These are phyloP conservation scores for Ascoidea tarda DNA, from an alignment of 805 yeast genomes.

Conservation along the genomic window DNA sequence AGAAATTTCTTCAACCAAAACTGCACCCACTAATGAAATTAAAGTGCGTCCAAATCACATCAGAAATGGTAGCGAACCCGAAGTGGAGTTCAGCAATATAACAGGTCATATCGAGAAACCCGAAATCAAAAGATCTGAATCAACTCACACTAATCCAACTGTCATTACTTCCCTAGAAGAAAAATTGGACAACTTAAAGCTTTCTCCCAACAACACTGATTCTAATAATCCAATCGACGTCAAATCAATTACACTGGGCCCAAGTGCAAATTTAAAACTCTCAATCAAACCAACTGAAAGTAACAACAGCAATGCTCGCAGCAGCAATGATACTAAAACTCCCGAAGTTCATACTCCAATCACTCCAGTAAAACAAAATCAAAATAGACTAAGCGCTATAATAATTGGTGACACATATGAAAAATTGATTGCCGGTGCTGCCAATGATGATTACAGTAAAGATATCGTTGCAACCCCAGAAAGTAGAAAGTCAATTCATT, in stretches of 20 bases:
- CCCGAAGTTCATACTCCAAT: neutral
- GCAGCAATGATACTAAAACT: neutral
- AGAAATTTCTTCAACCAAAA: neutral
- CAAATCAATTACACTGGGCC: no score
- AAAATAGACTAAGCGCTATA: neutral
- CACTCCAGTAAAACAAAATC: neutral
- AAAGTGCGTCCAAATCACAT: slow-evolving; percentile 1
- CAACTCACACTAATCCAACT: neutral
- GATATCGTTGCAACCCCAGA: neutral
- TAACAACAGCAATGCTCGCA: no score
- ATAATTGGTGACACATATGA: neutral
- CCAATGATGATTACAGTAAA: neutral
- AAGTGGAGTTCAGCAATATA: slow-evolving; percentile 5
- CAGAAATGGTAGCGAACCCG: slow-evolving; percentile 4
- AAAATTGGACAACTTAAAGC: neutral
- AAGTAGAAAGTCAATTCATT: neutral
- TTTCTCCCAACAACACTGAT: neutral
- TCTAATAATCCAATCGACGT: no score
- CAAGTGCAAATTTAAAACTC: no score
- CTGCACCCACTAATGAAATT: neutral
- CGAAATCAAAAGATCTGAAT: neutral
- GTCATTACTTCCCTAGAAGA: neutral
- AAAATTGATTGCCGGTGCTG: neutral
- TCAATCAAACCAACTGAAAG: no score
- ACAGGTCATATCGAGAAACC: neutral